Conservation (phyloP, 2,329 filamentous ascomycete species). For the Colletotrichum sp. region DNA sequence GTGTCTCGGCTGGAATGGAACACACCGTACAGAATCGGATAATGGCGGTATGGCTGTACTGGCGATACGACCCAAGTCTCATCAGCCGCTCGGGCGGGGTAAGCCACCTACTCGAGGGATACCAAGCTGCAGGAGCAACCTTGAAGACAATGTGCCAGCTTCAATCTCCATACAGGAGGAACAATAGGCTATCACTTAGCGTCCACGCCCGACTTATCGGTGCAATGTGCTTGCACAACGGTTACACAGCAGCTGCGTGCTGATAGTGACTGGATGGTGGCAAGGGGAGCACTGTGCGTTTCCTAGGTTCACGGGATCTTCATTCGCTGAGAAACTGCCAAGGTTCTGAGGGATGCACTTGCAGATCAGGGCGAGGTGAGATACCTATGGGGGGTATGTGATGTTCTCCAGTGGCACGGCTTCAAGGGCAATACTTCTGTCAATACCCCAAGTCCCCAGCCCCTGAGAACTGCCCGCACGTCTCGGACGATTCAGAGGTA, state of each 20-base stretch:
- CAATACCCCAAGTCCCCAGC: neutral
- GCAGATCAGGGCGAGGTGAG: neutral
- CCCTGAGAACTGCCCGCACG: neutral
- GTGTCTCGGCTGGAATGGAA: neutral
- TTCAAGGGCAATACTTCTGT: neutral
- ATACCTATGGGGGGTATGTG: neutral
- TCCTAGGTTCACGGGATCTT: neutral
- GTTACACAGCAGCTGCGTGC: neutral
- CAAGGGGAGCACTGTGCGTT: neutral
- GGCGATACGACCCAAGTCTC: neutral
- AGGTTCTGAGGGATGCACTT: neutral
- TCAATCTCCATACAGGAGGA: neutral
- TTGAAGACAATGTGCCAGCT: neutral
- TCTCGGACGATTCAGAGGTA: neutral
- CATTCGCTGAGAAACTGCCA: neutral
- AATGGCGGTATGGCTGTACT: neutral
- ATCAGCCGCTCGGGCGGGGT: neutral
- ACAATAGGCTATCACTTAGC: neutral
- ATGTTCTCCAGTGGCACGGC: neutral
- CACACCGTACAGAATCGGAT: neutral
- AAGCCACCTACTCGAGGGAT: neutral
- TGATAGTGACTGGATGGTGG: neutral
- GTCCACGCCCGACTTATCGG: neutral
- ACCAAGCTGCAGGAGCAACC: neutral
- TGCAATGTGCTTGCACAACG: neutral